phyloP scores from a whole-genome alignment of 73 alveolate species.

The Uronychia binucleata region DNA sequence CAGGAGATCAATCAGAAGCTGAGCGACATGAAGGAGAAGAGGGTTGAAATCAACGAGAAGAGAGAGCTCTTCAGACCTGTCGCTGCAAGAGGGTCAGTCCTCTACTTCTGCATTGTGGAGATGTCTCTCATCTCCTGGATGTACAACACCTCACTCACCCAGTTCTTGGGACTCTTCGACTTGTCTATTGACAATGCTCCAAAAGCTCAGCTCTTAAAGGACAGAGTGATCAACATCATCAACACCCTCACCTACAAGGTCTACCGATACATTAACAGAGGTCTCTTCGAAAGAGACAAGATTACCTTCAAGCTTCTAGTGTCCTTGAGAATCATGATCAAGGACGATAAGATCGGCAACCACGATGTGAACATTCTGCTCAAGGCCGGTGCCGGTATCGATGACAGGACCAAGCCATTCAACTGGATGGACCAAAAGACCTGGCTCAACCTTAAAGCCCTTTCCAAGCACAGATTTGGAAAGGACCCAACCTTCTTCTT shows the following conservation, averaged over 20 bases:
- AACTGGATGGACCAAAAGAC: conserved; percentile 95
- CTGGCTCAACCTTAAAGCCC: conserved; percentile 97
- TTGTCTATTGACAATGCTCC: conserved; percentile 93
- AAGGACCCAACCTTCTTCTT: conserved; percentile 92
- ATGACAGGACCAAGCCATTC: conserved; percentile 93
- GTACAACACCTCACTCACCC: conserved; percentile 99
- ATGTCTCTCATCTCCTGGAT: conserved; percentile 97
- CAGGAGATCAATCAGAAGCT: conserved; percentile 97
- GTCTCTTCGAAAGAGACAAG: conserved; percentile 99
- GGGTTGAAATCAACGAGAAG: conserved; percentile 98
- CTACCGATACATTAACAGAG: conserved; percentile 99
- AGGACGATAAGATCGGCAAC: conserved; percentile 91
- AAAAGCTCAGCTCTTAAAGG: conserved; percentile 86
- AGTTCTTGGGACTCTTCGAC: conserved; percentile 98
- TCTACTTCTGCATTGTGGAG: conserved; percentile 97
- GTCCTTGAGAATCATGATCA: conserved; percentile 95
- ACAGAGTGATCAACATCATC: conserved; percentile 93
- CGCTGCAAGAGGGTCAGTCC: conserved; percentile 98
- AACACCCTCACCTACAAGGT: conserved; percentile 89
- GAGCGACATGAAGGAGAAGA: conserved; percentile 96
- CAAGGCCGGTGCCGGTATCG: conserved; percentile 98
- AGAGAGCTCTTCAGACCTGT: conserved; percentile 99
- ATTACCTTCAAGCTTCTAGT: conserved; percentile 97
- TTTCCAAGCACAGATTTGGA: conserved; percentile 96
- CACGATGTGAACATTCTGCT: conserved; percentile 96